Evolutionary conservation across 1,139 yeast species (phyloP).

Genomic region (Hyphopichia pseudoburtonii): DNA sequence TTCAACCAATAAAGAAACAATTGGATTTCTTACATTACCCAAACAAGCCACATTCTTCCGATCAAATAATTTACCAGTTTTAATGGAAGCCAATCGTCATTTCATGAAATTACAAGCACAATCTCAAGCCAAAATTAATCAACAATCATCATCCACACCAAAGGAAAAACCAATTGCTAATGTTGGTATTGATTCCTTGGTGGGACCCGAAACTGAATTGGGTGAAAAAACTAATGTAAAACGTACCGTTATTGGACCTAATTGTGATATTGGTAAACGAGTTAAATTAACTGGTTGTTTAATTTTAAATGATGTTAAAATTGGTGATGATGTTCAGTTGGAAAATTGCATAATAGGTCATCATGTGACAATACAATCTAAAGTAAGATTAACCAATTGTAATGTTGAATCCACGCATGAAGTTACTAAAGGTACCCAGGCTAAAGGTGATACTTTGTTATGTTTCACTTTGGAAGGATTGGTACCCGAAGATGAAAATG

Average conservation of each 20-base stretch:
- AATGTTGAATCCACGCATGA: conserved; percentile 79
- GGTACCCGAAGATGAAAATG: conserved; percentile 27
- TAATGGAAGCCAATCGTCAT: conserved; percentile 87
- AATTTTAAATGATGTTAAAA: conserved; percentile 63
- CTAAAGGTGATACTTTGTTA: conserved; percentile 83
- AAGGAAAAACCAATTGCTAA: conserved; percentile 69
- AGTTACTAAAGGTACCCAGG: conserved; percentile 58
- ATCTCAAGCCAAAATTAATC: conserved; percentile 38
- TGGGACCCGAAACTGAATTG: conserved; percentile 58
- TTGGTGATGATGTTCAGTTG: conserved; percentile 81
- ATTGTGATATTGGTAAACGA: conserved; percentile 77
- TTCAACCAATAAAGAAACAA: conserved; percentile 53
- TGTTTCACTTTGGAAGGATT: conserved; percentile 60
- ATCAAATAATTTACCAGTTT: conserved; percentile 74
- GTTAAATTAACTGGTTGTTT: conserved; percentile 89
- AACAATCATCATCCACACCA: conserved; percentile 30
- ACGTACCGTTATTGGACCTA: conserved; percentile 72
- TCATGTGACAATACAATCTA: conserved; percentile 57
- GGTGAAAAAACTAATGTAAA: conserved; percentile 86
- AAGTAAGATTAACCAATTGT: conserved; percentile 69
- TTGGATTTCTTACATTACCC: conserved; percentile 67
- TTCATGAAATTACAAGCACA: conserved; percentile 56
- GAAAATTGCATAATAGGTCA: conserved; percentile 90
- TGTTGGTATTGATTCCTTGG: conserved; percentile 82
- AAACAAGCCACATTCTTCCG: conserved; percentile 69